Conservation (phyloP, 1,284 basidiomycete species). For the Retiboletus fuscus region DNA sequence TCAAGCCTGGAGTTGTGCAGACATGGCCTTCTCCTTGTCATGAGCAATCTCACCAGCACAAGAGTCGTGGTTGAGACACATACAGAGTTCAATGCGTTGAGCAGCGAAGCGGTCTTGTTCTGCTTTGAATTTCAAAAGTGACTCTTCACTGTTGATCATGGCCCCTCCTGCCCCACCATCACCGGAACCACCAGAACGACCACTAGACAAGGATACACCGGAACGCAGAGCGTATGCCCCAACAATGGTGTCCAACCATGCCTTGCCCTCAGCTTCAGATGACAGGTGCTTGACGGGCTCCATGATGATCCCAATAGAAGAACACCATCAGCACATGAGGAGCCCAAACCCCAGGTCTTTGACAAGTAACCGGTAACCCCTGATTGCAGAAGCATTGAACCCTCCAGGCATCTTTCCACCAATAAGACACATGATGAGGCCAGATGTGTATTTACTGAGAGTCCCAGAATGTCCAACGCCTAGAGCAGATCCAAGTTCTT, state of each 20-base stretch:
- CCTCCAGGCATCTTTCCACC: conserved; percentile 99
- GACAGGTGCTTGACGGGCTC: conserved; percentile 95
- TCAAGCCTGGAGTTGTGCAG: conserved; percentile 82
- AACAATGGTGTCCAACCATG: conserved; percentile 92
- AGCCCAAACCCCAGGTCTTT: conserved; percentile 94
- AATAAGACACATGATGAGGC: conserved; percentile 91
- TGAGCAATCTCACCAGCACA: conserved; percentile 91
- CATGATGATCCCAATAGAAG: conserved; percentile 91
- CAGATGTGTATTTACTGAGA: conserved; percentile 77
- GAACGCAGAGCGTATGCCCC: conserved; percentile 87
- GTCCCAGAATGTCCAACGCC: conserved; percentile 84
- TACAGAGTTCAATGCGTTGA: conserved; percentile 95
- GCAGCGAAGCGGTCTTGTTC: conserved; percentile 94
- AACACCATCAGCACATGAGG: conserved; percentile 90
- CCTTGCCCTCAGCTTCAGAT: conserved; percentile 92
- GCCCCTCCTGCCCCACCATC: conserved; percentile 78
- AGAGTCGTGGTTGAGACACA: conserved; percentile 93
- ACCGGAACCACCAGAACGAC: conserved; percentile 69
- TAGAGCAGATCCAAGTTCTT: conserved; percentile 92
- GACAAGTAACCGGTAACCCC: conserved; percentile 86
- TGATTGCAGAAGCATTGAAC: conserved; percentile 96
- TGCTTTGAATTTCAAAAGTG: conserved; percentile 94
- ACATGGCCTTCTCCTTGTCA: conserved; percentile 85
- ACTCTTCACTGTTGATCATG: conserved; percentile 97
- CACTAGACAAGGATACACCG: conserved; percentile 86